A percentile compares a stretch with the other conserved stretches of the same genome.
Conservation (phyloP, 2,329 filamentous ascomycete genomes). For the Ambrosiella beaveri region DNA sequence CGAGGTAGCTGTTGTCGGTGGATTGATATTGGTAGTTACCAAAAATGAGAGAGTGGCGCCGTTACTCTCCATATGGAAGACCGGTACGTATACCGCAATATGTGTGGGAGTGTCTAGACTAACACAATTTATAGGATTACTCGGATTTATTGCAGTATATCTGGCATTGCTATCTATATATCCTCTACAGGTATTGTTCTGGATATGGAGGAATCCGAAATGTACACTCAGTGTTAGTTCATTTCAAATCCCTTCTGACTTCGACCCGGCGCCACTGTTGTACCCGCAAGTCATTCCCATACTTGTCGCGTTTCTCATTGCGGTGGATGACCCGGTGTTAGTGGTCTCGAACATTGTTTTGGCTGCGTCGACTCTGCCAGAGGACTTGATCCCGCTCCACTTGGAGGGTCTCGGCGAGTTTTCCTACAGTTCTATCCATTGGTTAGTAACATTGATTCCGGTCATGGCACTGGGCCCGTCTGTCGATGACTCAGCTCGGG, state of each 20-base stretch:
- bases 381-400: constrained; percentile 47
- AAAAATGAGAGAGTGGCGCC: constrained; percentile 26
- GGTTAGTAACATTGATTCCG: constrained; percentile 58
- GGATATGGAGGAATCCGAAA: constrained; percentile 26
- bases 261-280: constrained; percentile 80
- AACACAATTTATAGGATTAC: constrained; percentile 24
- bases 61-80: background rate
- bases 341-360: constrained; percentile 71
- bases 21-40: constrained; percentile 31
- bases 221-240: constrained; percentile 23
- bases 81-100: background rate
- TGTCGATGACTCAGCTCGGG: background rate
- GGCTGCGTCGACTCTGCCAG: constrained; percentile 59
- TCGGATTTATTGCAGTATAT: constrained; percentile 22
- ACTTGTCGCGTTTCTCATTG: constrained; percentile 58
- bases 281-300: constrained; percentile 67
- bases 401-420: background rate
- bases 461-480: constrained; percentile 15
- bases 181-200: constrained; percentile 38
- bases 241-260: constrained; percentile 49
- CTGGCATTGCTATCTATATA: constrained; percentile 33
- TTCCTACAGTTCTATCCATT: constrained; percentile 40
- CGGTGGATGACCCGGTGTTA: constrained; percentile 37
- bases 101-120: background rate
- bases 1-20: constrained; percentile 34